These are phyloP conservation scores for Albophoma yamanashiensis DNA, from an alignment of 2,329 filamentous ascomycete species.

Conservation along the genomic window DNA sequence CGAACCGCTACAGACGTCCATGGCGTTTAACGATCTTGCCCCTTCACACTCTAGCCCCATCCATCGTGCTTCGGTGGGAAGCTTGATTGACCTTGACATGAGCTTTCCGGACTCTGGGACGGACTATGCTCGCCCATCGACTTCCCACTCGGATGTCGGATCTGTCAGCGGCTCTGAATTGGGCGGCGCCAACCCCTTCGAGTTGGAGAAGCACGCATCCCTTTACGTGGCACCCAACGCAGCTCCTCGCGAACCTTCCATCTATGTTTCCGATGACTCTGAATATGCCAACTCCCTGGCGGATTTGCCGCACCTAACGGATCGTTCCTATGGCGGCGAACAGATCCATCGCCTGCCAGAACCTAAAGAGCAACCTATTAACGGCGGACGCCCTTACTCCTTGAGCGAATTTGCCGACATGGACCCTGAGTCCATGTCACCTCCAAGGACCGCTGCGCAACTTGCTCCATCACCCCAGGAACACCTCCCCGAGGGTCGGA, in stretches of 20 bases:
- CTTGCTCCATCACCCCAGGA: slow-evolving; percentile 5
- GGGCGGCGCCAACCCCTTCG: slow-evolving; percentile 46
- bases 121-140: slow-evolving; percentile 44
- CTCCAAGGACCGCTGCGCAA: slow-evolving; percentile 16
- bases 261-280: slow-evolving; percentile 51
- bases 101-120: slow-evolving; percentile 39
- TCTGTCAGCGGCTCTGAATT: slow-evolving; percentile 47
- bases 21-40: slow-evolving; percentile 30
- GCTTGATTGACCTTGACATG: slow-evolving; percentile 45
- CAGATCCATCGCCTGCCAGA: slow-evolving; percentile 5
- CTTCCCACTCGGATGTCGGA: slow-evolving; percentile 46
- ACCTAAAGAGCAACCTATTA: slow-evolving; percentile 4
- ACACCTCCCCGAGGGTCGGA: slow-evolving; percentile 5
- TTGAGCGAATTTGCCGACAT: slow-evolving; percentile 30
- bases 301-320: slow-evolving; percentile 11
- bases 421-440: slow-evolving; percentile 24
- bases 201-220: slow-evolving; percentile 52
- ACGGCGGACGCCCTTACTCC: slow-evolving; percentile 21
- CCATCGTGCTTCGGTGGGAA: slow-evolving; percentile 31
- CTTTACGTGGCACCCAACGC: slow-evolving; percentile 33
- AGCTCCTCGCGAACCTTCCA: slow-evolving; percentile 40
- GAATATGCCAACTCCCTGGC: slow-evolving; percentile 30
- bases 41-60: slow-evolving; percentile 19
- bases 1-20: slow-evolving; percentile 34
- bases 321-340: slow-evolving; percentile 5